These are phyloP conservation scores for Geranium brycei DNA, from an alignment of 345 rosid genomes.

Conservation along the genomic window DNA sequence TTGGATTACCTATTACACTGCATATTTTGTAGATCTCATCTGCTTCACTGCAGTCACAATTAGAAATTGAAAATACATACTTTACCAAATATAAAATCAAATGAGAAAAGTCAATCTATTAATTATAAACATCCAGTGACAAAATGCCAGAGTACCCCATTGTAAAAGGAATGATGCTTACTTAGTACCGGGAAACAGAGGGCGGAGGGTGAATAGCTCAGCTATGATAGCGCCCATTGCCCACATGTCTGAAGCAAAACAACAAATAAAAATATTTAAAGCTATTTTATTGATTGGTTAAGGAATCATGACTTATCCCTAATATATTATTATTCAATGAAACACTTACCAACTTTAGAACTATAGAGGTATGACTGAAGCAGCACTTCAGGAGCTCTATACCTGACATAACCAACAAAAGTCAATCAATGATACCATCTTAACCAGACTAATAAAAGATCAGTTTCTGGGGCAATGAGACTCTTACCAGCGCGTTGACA, in stretches of 20 bases:
- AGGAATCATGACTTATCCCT: neutral
- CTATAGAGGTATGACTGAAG: conserved; percentile 66
- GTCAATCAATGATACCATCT: neutral
- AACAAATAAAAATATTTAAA: neutral
- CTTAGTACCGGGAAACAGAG: conserved; percentile 90
- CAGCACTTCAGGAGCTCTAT: conserved; percentile 95
- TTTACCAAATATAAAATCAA: neutral
- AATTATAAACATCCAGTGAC: neutral
- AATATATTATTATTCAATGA: neutral
- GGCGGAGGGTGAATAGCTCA: conserved; percentile 62
- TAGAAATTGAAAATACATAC: neutral
- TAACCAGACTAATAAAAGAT: neutral
- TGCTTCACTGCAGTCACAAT: conserved; percentile 54
- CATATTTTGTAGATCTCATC: conserved; percentile 96
- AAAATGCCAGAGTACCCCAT: neutral
- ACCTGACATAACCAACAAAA: conserved; percentile 36
- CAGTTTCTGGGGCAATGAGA: neutral
- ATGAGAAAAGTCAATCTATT: neutral
- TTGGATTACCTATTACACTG: conserved; percentile 75
- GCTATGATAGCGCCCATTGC: conserved; percentile 99
- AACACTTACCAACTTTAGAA: conserved; percentile 79
- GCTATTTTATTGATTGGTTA: neutral
- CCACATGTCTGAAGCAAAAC: conserved; percentile 63
- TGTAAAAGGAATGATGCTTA: conserved; percentile 10
- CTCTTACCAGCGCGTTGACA: conserved; percentile 87